phyloP scores from a whole-genome alignment of 2,329 filamentous ascomycete species.

The Westerdykella ornata region DNA sequence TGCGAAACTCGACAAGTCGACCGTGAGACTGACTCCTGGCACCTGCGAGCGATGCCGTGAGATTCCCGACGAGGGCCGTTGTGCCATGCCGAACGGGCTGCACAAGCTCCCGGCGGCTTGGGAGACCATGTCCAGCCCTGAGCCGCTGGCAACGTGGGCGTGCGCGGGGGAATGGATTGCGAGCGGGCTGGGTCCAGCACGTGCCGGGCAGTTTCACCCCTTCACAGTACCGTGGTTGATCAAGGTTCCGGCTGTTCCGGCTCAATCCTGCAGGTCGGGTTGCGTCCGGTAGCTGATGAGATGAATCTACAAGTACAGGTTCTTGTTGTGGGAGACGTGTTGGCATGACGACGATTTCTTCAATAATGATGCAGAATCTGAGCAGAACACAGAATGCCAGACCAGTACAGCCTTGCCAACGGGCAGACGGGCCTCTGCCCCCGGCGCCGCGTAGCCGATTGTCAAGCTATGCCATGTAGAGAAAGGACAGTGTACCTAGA shows the following conservation, averaged over 20 bases:
- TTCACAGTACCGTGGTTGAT: constrained; percentile 9
- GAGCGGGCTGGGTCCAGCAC: constrained; percentile 4
- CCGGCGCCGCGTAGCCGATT: not conserved
- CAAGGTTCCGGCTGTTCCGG: constrained; percentile 18
- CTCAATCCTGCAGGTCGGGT: constrained; percentile 7
- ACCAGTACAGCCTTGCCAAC: constrained; percentile 4
- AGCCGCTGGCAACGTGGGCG: constrained; percentile 5
- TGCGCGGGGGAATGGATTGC: constrained; percentile 10
- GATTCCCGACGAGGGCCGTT: constrained; percentile 1
- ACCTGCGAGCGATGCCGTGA: not conserved
- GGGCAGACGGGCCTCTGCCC: constrained; percentile 8
- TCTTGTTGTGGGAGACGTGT: too few relatives aligned
- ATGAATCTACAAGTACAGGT: too few relatives aligned
- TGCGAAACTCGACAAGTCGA: constrained; percentile 2
- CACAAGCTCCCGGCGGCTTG: constrained; percentile 15
- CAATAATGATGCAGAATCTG: too few relatives aligned
- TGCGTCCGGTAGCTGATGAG: too few relatives aligned
- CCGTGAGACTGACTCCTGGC: constrained; percentile 1
- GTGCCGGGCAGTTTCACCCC: constrained; percentile 3
- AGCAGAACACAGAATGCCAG: not conserved
- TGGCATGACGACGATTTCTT: too few relatives aligned
- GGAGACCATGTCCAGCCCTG: constrained; percentile 8
- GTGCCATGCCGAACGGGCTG: constrained; percentile 11
- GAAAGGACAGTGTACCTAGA: not conserved
- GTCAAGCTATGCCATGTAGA: not conserved